A percentile compares a stretch with the other conserved stretches of the same genome.
Evolutionary conservation across 2,329 filamentous ascomycete species (phyloP).

Genomic region (Xylariaceae sp.): DNA sequence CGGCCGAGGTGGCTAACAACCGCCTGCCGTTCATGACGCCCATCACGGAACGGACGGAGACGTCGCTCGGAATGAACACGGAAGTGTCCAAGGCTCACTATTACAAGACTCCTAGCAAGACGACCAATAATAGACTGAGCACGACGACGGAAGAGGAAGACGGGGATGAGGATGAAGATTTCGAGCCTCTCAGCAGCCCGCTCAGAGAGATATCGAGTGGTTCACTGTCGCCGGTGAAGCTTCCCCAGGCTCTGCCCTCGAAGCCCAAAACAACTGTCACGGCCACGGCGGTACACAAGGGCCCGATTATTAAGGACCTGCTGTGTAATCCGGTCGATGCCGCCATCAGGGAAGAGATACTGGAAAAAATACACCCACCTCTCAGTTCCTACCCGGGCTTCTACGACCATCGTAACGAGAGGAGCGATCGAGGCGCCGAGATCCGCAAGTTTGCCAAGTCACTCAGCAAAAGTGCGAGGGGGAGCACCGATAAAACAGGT

Average conservation of each 20-base stretch:
- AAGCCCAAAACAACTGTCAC: constrained; percentile 36
- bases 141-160: constrained; percentile 29
- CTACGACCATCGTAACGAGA: constrained; percentile 61
- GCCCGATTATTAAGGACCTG: constrained; percentile 70
- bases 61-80: constrained; percentile 66
- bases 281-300: constrained; percentile 43
- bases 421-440: constrained; percentile 62
- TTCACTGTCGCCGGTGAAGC: constrained; percentile 40
- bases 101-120: constrained; percentile 74
- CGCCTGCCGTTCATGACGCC: constrained; percentile 97
- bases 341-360: constrained; percentile 66
- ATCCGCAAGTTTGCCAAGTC: constrained; percentile 78
- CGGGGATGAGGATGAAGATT: constrained; percentile 30
- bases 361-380: constrained; percentile 67
- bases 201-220: constrained; percentile 60
- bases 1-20: constrained; percentile 76
- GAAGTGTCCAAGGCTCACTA: constrained; percentile 49
- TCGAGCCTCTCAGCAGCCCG: constrained; percentile 59
- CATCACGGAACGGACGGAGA: constrained; percentile 92
- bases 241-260: constrained; percentile 45
- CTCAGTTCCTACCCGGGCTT: constrained; percentile 74
- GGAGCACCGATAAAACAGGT: constrained; percentile 54
- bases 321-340: constrained; percentile 89
- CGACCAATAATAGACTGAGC: constrained; percentile 31
- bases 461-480: constrained; percentile 48